phyloP scores from a whole-genome alignment of 2,329 filamentous ascomycete species.

The Arthrobotrys pseudoclavata region DNA sequence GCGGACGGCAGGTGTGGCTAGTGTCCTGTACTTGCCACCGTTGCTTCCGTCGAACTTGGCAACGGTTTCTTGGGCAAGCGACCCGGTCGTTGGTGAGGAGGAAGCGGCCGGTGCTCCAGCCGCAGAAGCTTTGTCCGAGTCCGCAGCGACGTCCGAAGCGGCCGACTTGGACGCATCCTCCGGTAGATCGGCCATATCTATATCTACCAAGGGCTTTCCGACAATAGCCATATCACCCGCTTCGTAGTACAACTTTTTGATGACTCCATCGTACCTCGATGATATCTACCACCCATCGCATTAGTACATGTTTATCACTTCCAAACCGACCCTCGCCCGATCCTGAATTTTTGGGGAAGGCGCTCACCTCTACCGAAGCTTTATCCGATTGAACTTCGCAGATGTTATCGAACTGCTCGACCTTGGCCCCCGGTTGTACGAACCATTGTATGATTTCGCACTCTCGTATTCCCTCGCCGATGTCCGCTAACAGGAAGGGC shows the following conservation, averaged over 20 bases:
- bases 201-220: constrained; percentile 93
- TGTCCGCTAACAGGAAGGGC: constrained; percentile 85
- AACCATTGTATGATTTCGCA: constrained; percentile 99
- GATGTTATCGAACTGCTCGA: constrained; percentile 97
- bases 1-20: constrained; percentile 93
- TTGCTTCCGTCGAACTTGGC: constrained; percentile 31
- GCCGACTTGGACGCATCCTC: constrained; percentile 59
- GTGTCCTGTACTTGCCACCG: constrained; percentile 66
- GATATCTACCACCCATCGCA: constrained; percentile 74
- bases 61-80: constrained; percentile 8
- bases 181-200: constrained; percentile 75
- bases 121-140: constrained; percentile 34
- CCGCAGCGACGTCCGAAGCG: constrained; percentile 35
- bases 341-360: not conserved
- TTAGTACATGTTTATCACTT: not conserved
- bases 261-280: constrained; percentile 91
- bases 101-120: constrained; percentile 54
- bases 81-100: constrained; percentile 1
- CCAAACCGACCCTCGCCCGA: not conserved
- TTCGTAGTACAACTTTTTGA: constrained; percentile 96
- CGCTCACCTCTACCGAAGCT: constrained; percentile 75
- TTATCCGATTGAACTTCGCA: constrained; percentile 99
- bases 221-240: constrained; percentile 96
- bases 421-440: constrained; percentile 91
- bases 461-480: constrained; percentile 97